A percentile compares a stretch with the other conserved stretches of the same genome.
Evolutionary conservation across 352 stramenopile genomes (phyloP).

Genomic region (Blastocystis sp.): DNA sequence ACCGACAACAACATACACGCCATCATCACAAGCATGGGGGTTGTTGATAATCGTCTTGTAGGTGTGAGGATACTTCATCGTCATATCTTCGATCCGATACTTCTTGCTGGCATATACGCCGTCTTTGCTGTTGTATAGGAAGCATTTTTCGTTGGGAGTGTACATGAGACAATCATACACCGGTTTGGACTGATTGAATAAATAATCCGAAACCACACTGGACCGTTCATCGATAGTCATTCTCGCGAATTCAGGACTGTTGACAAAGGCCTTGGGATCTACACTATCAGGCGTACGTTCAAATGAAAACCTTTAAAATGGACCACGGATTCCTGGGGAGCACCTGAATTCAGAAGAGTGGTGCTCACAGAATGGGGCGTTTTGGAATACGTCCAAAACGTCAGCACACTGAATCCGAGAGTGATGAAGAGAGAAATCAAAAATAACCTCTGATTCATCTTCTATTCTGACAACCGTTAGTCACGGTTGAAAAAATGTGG

Average conservation of each 20-base stretch:
- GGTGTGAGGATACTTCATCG: conserved; percentile 22
- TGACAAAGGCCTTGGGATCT: conserved; percentile 13
- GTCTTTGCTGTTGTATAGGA: neutral
- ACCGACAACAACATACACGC: neutral
- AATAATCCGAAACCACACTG: neutral
- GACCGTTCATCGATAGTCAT: neutral
- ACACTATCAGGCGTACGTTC: neutral
- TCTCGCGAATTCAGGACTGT: neutral
- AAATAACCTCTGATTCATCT: neutral
- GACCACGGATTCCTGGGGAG: neutral
- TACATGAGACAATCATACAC: conserved; percentile 22
- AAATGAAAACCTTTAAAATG: neutral
- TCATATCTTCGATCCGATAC: conserved; percentile 24
- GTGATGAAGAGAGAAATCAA: neutral
- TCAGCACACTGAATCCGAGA: neutral
- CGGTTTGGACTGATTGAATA: neutral
- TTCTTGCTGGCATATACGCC: conserved; percentile 25
- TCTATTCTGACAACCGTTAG: neutral
- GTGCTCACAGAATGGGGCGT: neutral
- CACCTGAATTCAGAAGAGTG: neutral
- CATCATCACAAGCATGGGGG: neutral
- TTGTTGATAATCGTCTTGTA: conserved; percentile 40
- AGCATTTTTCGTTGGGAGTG: conserved; percentile 11
- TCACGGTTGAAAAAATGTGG: neutral
- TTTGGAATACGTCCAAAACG: neutral